Base-by-base conservation (phyloP, 805 yeast genomes). In the Ogataea allantospora region DNA sequence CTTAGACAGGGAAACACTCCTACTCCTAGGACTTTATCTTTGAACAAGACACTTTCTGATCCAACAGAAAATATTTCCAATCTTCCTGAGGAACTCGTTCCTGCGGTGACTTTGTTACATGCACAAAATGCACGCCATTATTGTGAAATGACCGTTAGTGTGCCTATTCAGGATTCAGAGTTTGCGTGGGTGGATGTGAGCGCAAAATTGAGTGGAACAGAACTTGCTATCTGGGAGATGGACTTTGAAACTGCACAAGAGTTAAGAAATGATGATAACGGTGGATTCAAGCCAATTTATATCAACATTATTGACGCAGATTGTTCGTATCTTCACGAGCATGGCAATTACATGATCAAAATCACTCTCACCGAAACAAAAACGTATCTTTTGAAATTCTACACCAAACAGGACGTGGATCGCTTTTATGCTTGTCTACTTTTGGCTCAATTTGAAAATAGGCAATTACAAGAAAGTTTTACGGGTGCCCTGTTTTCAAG, bases 91-190 rank as follows among this genome's bases (percentile, higher is more conserved):
- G 91, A 85, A 54, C 67, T 87, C 54, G 61, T 77, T 11, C 95
- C 95, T 0, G 71, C 84, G 8, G 73, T 86, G 25, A 80, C 86
- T 14, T 67, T 87, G 47, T 67, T 84, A 38, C 74, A 75, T 30
- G 79, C 88, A 13, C 95, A 87, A 54, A 77, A 77, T 44, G 70
- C 77, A 16, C 69, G 95, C 32, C 67, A 75, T 6, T 86, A 87
- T 57, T 68, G 66, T 30, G 75, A 70, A 43, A 46, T 51, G 49
- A 41, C 34, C 33, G 57, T 53, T 11, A 50, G 50, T 30, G 53
- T 58, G n/a, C 60, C 57, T 7, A 19, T 42, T 17, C 27, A 29
- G n/a, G 46, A 38, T 10, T 26, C 37, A 2, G 42, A 33, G n/a
- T 13, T 28, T 7, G 33, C 48, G 8, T 61, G 65, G 61, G 33